These are phyloP conservation scores for Hypholoma sublateritium DNA, from an alignment of 768 basidiomycete species.

Conservation along the genomic window DNA sequence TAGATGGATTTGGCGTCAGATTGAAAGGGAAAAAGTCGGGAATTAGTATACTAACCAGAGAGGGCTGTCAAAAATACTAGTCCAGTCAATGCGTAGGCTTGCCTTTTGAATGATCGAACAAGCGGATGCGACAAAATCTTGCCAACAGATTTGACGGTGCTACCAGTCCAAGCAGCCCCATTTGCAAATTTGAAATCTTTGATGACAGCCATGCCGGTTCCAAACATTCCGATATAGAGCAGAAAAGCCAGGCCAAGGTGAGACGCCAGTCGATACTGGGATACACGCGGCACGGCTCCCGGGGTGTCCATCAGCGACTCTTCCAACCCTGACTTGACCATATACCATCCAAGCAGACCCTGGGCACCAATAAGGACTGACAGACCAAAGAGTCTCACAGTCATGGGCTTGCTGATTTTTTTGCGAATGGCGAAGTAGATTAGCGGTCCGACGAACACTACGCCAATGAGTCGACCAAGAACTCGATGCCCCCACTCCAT, in stretches of 20 bases:
- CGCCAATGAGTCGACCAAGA: constrained; percentile 83
- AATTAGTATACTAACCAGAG: constrained; percentile 59
- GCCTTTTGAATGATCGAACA: constrained; percentile 56
- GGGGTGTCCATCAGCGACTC: constrained; percentile 77
- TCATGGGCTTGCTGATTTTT: constrained; percentile 63
- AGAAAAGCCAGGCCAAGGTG: constrained; percentile 91
- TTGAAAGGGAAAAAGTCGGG: neutral
- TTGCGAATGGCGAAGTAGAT: constrained; percentile 76
- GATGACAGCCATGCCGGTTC: constrained; percentile 69
- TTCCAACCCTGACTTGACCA: constrained; percentile 97
- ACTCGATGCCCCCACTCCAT: constrained; percentile 99
- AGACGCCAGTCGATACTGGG: constrained; percentile 93
- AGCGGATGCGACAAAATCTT: constrained; percentile 53
- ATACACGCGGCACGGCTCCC: constrained; percentile 89
- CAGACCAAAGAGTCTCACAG: constrained; percentile 66
- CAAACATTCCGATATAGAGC: constrained; percentile 93
- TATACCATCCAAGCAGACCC: constrained; percentile 96
- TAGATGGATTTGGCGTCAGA: constrained; percentile 26
- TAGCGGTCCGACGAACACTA: constrained; percentile 82
- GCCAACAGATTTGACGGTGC: constrained; percentile 38
- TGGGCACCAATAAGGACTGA: constrained; percentile 86
- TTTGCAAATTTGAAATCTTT: constrained; percentile 78
- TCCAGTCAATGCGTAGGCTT: constrained; percentile 62
- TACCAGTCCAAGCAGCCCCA: constrained; percentile 58
- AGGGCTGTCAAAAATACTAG: constrained; percentile 90